Evolutionary conservation across 225 moss, liverwort and hornwort species (phyloP).

Genomic region (Straminergon stramineum): DNA sequence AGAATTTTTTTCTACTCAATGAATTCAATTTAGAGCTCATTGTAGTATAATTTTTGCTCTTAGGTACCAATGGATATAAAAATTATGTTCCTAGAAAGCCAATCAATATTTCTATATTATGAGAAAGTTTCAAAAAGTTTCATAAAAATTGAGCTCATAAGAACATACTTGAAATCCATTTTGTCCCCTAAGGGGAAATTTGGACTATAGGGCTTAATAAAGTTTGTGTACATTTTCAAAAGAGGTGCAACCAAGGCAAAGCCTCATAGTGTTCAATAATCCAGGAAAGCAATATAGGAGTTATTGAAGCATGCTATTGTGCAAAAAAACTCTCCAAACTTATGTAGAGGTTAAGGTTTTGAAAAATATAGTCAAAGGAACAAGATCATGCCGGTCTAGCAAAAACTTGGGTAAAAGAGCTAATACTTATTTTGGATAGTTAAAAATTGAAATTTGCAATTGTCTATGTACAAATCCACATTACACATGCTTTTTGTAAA

Average conservation of each 20-base stretch:
- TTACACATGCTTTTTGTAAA: background rate
- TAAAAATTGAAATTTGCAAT: rapidly evolving
- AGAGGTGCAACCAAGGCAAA: background rate
- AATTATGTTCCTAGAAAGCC: background rate
- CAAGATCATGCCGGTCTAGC: background rate
- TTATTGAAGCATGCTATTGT: background rate
- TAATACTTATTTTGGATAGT: background rate
- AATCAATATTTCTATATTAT: background rate
- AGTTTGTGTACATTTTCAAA: background rate
- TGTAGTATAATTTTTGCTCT: background rate
- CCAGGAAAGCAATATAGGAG: background rate
- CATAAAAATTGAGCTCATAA: background rate
- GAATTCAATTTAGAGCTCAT: too few species aligned
- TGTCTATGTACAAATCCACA: background rate
- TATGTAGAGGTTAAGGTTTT: rapidly evolving
- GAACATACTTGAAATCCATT: rapidly evolving
- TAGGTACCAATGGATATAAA: background rate
- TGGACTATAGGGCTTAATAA: background rate
- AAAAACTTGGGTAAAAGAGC: rapidly evolving
- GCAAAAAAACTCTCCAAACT: background rate
- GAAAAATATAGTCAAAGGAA: background rate
- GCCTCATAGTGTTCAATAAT: background rate
- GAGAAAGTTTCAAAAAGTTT: background rate
- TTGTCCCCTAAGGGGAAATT: background rate
- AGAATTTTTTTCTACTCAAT: too few species aligned